These are phyloP conservation scores for Santalum album DNA, from an alignment of 164 flowering plant species.

Conservation along the genomic window DNA sequence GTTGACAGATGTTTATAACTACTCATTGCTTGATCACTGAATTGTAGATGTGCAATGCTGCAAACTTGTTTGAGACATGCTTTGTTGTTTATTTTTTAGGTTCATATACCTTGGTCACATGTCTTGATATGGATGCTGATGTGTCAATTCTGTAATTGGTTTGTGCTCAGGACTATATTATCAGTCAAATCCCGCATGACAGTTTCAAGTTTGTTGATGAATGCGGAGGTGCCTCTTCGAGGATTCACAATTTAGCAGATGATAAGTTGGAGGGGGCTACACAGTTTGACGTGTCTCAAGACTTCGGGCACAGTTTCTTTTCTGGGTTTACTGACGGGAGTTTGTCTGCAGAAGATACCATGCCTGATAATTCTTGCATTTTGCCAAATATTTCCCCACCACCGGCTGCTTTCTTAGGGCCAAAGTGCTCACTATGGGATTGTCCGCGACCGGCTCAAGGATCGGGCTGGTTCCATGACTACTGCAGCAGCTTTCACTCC, in stretches of 20 bases:
- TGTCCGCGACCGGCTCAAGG: constrained; percentile 95
- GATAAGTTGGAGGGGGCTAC: constrained; percentile 30
- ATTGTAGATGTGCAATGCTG: too few species aligned
- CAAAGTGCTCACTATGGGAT: constrained; percentile 98
- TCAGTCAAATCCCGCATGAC: constrained; percentile 36
- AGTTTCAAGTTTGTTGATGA: constrained; percentile 42
- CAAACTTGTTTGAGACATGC: too few species aligned
- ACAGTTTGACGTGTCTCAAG: constrained; percentile 55
- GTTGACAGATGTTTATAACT: too few species aligned
- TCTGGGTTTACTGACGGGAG: constrained; percentile 27
- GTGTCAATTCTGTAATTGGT: constrained; percentile 6
- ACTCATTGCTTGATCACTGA: too few species aligned
- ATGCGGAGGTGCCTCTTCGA: constrained; percentile 39
- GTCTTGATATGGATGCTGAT: background rate
- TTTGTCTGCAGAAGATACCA: constrained; percentile 34
- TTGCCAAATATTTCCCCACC: constrained; percentile 62
- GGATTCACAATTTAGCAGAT: constrained; percentile 20
- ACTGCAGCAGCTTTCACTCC: constrained; percentile 84
- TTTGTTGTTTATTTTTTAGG: too few species aligned
- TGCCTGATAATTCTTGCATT: constrained; percentile 35
- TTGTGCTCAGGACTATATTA: constrained; percentile 37
- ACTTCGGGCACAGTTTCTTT: constrained; percentile 38
- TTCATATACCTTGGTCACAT: background rate
- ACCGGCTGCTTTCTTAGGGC: constrained; percentile 94
- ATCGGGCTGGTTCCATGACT: constrained; percentile 70